A percentile compares a stretch with the other conserved stretches of the same genome.
Evolutionary conservation across 352 stramenopile species (phyloP).

Genomic region (Globisporangium cylindrosporum): DNA sequence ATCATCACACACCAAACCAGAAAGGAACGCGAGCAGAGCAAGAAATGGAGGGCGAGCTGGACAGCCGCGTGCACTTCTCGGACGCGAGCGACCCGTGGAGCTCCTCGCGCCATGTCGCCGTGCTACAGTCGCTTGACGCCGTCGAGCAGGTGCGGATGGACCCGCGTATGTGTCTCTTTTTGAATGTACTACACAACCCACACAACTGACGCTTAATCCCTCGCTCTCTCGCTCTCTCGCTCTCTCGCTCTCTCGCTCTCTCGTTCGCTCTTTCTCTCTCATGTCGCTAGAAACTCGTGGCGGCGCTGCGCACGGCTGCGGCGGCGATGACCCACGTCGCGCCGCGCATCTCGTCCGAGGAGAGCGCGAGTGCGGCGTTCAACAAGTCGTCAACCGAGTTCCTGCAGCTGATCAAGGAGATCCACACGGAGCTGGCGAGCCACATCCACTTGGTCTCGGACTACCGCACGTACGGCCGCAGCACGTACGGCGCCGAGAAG

Average conservation of each 20-base stretch:
- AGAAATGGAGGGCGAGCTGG: slow-evolving; percentile 60
- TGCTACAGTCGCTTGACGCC: slow-evolving; percentile 70
- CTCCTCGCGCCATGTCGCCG: slow-evolving; percentile 63
- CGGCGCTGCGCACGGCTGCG: slow-evolving; percentile 60
- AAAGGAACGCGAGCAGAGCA: not conserved
- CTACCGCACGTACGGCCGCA: slow-evolving; percentile 80
- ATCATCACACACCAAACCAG: not conserved
- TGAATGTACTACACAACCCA: not conserved
- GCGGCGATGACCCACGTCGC: slow-evolving; percentile 66
- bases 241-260: no score
- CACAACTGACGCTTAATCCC: slow-evolving; percentile 3
- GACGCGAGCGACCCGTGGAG: slow-evolving; percentile 67
- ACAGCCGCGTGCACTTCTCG: slow-evolving; percentile 80
- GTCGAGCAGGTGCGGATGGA: slow-evolving; percentile 63
- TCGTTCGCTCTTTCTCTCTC: not conserved
- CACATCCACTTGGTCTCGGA: slow-evolving; percentile 85
- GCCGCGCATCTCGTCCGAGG: slow-evolving; percentile 57
- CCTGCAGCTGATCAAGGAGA: slow-evolving; percentile 83
- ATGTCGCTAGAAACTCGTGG: slow-evolving; percentile 70
- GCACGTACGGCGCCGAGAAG: slow-evolving; percentile 83
- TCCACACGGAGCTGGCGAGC: slow-evolving; percentile 77
- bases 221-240: no score
- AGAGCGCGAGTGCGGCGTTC: slow-evolving; percentile 70
- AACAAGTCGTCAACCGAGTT: slow-evolving; percentile 80
- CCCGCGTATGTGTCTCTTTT: not conserved